Evolutionary conservation across 306 rosid species (phyloP), one percentile per base, ranked within the genome.

Genomic region (Cucurbita moschata): DNA sequence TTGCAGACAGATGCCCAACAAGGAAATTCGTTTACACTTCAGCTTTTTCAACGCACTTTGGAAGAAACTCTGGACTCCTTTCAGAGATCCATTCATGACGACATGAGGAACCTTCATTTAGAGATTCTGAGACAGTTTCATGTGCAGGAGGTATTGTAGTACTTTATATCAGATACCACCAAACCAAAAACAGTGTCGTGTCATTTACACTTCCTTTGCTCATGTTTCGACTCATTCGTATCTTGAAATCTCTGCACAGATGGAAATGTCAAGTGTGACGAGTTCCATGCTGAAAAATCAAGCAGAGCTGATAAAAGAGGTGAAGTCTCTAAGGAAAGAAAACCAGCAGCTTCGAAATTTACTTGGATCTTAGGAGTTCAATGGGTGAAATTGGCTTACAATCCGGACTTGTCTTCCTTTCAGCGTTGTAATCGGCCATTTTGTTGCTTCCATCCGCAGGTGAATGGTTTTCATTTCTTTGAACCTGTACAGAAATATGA

Each of bases 71-170:
- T 87, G 1, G 96, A 87, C 73, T 88, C 96, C 53, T 83, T 89
- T 84, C 91, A 88, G 88, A 95, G 86, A 84, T 91, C 97, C 67
- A 87, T 91, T 76, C 96, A 91, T 7, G 91, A 86, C 82, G 97
- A 91, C 78, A 85, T 83, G 88, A 86, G 96, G 83, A 95, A 95
- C 85, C 97, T 95, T 85, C 99, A 95, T 81, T 83, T 95, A 73
- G 99, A 95, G 87, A 79, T 87, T 78, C 79, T 95, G 78, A 85
- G 97, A 79, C 97, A 95, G 77, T 95, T 91, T 79, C 99, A 95
- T 76, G 81, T 89, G 88, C 97, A 95, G 74, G 97, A 91, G 97
- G 99, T 95, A 30, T 4, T 30, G 99, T 95, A 30, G 35, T 30
- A 83, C 50, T 82, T 79, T 72, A 71, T 55, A 76, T n/a, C 11